These are phyloP conservation scores for Trametes sp. DNA, from an alignment of 1,284 basidiomycete genomes.

Conservation along the genomic window DNA sequence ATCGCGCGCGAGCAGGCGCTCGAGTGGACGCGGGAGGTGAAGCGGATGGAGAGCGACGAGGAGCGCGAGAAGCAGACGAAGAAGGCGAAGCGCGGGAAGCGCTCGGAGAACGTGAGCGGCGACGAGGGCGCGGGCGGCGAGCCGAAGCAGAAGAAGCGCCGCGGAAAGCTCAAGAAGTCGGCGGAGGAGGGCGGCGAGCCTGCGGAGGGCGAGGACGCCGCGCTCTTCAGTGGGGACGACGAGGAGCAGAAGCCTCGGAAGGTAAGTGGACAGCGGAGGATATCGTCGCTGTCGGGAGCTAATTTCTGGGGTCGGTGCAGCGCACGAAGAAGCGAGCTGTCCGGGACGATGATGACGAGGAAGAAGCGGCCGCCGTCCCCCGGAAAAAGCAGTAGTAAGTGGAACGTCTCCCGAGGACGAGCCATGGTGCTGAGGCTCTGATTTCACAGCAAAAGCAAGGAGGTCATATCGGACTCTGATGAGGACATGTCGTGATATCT, in stretches of 20 bases:
- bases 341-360: constrained; percentile 79
- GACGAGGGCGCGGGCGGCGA: constrained; percentile 54
- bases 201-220: constrained; percentile 53
- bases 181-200: constrained; percentile 40
- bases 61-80: constrained; percentile 73
- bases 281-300: neutral
- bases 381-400: constrained; percentile 81
- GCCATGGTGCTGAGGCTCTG: constrained; percentile 3
- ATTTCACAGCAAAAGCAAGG: constrained; percentile 74
- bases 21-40: constrained; percentile 74
- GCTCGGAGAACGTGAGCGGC: constrained; percentile 55
- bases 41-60: constrained; percentile 73
- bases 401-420: constrained; percentile 1
- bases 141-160: constrained; percentile 40
- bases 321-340: constrained; percentile 80
- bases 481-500: constrained; percentile 62
- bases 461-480: constrained; percentile 79
- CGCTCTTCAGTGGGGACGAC: constrained; percentile 75
- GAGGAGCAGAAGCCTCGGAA: constrained; percentile 67
- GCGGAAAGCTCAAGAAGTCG: constrained; percentile 39
- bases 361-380: constrained; percentile 52
- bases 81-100: constrained; percentile 60
- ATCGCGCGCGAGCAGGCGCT: constrained; percentile 81
- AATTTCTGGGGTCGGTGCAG: constrained; percentile 23
- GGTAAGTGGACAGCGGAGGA: constrained; percentile 45